Evolutionary conservation across 371 early-diverging fungal genomes (phyloP).

Genomic region (Massospora cicadina): DNA sequence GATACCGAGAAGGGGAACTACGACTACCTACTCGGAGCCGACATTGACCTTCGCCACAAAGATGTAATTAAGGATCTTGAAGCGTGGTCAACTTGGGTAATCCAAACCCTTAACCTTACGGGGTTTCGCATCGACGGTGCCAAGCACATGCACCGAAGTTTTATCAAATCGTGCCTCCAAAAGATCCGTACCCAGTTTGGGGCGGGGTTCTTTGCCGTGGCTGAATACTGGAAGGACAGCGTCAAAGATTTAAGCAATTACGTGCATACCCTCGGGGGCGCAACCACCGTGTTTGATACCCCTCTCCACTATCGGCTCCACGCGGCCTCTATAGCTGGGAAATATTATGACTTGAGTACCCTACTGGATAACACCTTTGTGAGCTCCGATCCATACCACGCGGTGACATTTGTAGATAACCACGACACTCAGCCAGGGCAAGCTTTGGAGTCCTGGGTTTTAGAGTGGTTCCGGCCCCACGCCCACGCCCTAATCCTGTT

Average conservation of each 20-base stretch:
- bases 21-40: constrained; percentile 23
- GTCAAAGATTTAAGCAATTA: constrained; percentile 15
- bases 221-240: constrained; percentile 19
- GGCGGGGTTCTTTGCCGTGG: constrained; percentile 20
- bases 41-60: constrained; percentile 19
- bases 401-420: constrained; percentile 19
- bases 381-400: constrained; percentile 12
- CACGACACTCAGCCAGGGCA: constrained; percentile 14
- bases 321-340: constrained; percentile 16
- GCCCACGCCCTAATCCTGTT: constrained; percentile 18
- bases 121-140: constrained; percentile 24
- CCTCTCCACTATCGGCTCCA: constrained; percentile 21
- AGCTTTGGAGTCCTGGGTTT: constrained; percentile 16
- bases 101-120: constrained; percentile 19
- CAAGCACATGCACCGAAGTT: constrained; percentile 21
- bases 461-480: constrained; percentile 18
- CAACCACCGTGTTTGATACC: constrained; percentile 20
- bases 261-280: constrained; percentile 15
- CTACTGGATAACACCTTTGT: constrained; percentile 19
- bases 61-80: constrained; percentile 21
- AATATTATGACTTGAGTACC: constrained; percentile 18
- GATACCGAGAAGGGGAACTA: constrained; percentile 25
- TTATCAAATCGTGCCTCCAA: constrained; percentile 18
- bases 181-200: constrained; percentile 14
- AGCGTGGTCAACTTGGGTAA: constrained; percentile 20